A percentile compares a stretch with the other conserved stretches of the same genome.
Evolutionary conservation across 179 eudicot species (phyloP).

Genomic region (Silene noctiflora): DNA sequence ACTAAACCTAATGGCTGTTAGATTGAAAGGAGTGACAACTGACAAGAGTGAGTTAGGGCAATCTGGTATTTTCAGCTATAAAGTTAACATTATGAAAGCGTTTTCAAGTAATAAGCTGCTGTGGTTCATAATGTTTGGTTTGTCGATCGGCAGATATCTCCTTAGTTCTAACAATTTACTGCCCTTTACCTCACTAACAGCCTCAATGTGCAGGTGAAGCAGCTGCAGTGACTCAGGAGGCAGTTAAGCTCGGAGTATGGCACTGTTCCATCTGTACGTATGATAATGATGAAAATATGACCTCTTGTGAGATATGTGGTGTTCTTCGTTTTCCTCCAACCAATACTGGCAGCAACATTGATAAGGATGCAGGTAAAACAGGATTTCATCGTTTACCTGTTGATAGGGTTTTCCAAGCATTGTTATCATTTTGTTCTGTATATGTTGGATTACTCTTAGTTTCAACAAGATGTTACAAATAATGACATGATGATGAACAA

Average conservation of each 20-base stretch:
- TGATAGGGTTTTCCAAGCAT: background rate
- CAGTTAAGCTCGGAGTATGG: conserved; percentile 54
- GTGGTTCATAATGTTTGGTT: background rate
- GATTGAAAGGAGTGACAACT: background rate
- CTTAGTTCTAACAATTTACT: background rate
- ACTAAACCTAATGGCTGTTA: background rate
- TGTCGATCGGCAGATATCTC: background rate
- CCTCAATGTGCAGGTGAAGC: conserved; percentile 37
- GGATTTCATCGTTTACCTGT: background rate
- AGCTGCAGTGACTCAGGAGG: conserved; percentile 36
- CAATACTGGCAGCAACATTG: conserved; percentile 33
- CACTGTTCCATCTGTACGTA: conserved; percentile 83
- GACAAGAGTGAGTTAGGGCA: background rate
- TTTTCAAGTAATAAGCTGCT: background rate
- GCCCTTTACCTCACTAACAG: background rate
- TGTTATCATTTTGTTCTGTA: background rate
- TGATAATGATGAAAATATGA: conserved; percentile 75
- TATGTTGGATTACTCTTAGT: background rate
- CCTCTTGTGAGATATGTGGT: conserved; percentile 87
- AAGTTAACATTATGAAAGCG: background rate
- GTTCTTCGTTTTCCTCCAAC: conserved; percentile 70
- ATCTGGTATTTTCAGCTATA: background rate
- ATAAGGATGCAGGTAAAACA: conserved; percentile 48
- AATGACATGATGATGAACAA: background rate
- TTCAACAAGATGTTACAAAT: background rate